Evolutionary conservation across 208 protist species (phyloP).

Genomic region (Leishmania tarentolae): DNA sequence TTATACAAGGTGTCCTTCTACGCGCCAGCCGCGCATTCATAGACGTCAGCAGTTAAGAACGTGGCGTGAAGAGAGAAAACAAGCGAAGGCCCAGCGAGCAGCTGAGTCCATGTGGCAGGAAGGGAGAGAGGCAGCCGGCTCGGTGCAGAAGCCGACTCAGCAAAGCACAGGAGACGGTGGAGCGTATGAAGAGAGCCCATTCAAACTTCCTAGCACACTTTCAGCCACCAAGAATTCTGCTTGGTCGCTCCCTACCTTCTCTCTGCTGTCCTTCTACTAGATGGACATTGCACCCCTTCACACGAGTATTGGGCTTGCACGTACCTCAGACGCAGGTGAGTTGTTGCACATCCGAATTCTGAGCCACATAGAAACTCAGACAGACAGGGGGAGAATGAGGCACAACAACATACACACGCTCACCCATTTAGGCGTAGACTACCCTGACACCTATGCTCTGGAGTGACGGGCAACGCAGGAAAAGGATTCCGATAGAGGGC

Average conservation of each 20-base stretch:
- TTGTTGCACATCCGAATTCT: background rate
- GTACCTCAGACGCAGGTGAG: background rate
- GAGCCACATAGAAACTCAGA: constrained; percentile 6
- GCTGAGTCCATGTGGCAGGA: background rate
- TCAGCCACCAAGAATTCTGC: background rate
- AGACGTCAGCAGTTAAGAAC: background rate
- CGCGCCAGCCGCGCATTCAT: background rate
- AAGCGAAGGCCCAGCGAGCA: background rate
- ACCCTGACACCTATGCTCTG: background rate
- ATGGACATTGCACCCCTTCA: background rate
- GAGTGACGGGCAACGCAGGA: background rate
- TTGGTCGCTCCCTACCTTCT: background rate
- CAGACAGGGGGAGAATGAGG: background rate
- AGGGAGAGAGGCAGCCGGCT: background rate
- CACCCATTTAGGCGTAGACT: background rate
- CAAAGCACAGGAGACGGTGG: background rate
- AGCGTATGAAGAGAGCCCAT: background rate
- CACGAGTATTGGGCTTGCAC: background rate
- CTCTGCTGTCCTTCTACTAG: background rate
- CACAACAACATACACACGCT: background rate
- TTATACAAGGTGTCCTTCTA: background rate
- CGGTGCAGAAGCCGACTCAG: background rate
- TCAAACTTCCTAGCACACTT: background rate
- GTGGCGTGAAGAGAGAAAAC: background rate
- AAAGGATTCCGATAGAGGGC: background rate